Percentiles rank a stretch among this genome's conserved stretches.
These are phyloP conservation scores for Saksenaea oblongispora DNA, from an alignment of 371 early-diverging fungal species.

Conservation along the genomic window DNA sequence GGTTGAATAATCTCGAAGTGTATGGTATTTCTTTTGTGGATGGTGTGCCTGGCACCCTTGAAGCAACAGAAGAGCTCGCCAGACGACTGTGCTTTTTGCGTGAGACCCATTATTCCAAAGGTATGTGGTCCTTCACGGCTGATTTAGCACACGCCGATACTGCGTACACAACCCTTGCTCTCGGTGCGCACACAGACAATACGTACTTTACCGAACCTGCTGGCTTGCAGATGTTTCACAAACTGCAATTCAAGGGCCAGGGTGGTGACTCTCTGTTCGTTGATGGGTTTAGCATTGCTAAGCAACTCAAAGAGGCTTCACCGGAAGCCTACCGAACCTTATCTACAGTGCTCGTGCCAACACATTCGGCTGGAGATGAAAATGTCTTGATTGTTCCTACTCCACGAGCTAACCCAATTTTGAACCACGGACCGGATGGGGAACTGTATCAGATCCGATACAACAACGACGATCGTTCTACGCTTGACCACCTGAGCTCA, in stretches of 20 bases:
- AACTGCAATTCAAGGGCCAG: constrained; percentile 68
- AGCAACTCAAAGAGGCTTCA: constrained; percentile 54
- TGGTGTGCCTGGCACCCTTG: constrained; percentile 67
- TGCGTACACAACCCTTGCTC: constrained; percentile 79
- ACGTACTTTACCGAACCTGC: constrained; percentile 91
- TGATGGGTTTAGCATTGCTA: constrained; percentile 81
- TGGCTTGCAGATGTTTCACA: constrained; percentile 89
- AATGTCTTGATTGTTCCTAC: constrained; percentile 68
- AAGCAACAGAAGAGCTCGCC: constrained; percentile 70
- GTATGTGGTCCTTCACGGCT: constrained; percentile 85
- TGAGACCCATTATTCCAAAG: constrained; percentile 80
- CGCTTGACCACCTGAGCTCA: constrained; percentile 52
- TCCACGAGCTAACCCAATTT: constrained; percentile 64
- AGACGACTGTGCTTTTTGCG: constrained; percentile 75
- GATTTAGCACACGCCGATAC: constrained; percentile 86
- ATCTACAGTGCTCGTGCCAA: constrained; percentile 57
- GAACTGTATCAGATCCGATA: constrained; percentile 77
- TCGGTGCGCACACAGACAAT: constrained; percentile 89
- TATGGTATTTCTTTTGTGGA: constrained; percentile 83
- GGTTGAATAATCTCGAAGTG: constrained; percentile 72
- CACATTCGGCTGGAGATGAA: constrained; percentile 87
- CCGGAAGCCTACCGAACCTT: constrained; percentile 71
- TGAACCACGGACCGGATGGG: constrained; percentile 63
- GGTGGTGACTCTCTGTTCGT: constrained; percentile 86
- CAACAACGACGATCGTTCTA: constrained; percentile 87